phyloP scores from a whole-genome alignment of 768 basidiomycete species.

The Russula ochroleuca region DNA sequence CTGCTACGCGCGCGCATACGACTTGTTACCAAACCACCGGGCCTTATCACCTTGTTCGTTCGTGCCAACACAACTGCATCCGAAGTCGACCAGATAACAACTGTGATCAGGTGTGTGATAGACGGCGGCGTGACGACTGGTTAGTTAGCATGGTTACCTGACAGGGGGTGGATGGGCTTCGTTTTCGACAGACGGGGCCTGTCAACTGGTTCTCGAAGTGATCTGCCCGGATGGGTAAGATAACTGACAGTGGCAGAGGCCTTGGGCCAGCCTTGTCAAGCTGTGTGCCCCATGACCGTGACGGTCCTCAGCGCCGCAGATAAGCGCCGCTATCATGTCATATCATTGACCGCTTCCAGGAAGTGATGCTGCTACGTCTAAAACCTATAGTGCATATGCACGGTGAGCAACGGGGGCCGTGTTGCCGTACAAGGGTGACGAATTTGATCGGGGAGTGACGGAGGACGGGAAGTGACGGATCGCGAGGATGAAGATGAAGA shows the following conservation, averaged over 20 bases:
- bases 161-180: neutral
- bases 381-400: too few relatives aligned
- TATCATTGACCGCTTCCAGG: neutral
- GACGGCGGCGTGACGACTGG: neutral
- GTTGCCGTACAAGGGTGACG: neutral
- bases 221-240: neutral
- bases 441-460: neutral
- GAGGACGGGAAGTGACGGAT: neutral
- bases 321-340: neutral
- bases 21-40: neutral
- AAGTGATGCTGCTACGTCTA: too few relatives aligned
- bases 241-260: neutral
- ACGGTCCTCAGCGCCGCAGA: too few relatives aligned
- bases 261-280: too few relatives aligned
- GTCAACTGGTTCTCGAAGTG: neutral
- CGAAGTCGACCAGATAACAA: too few relatives aligned
- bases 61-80: neutral
- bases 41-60: neutral
- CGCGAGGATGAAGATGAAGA: neutral
- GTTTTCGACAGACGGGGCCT: neutral
- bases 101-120: too few relatives aligned
- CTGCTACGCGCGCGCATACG: too few relatives aligned
- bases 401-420: neutral
- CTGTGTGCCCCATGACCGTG: neutral
- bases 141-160: too few relatives aligned